These are phyloP conservation scores for Lentinula guzmanii DNA, from an alignment of 768 basidiomycete genomes.

Conservation along the genomic window DNA sequence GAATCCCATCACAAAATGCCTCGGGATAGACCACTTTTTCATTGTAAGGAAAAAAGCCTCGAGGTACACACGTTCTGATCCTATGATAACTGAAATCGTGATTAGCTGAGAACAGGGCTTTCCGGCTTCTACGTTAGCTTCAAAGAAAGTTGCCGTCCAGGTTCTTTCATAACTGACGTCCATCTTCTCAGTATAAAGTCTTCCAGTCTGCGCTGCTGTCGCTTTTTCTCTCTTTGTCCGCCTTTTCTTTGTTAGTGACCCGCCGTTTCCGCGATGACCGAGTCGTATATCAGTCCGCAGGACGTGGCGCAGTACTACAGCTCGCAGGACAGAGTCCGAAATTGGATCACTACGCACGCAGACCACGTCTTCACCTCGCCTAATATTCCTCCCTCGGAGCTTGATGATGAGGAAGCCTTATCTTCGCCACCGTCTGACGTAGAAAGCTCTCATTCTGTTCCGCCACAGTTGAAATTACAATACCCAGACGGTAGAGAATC, in stretches of 20 bases:
- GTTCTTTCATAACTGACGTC: slow-evolving; percentile 1
- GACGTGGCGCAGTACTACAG: slow-evolving; percentile 52
- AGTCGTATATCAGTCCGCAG: slow-evolving; percentile 55
- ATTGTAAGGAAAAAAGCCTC: slow-evolving; percentile 21
- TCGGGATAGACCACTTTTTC: neutral
- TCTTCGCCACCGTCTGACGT: slow-evolving; percentile 41
- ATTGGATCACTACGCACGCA: slow-evolving; percentile 53
- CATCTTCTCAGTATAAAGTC: slow-evolving; percentile 26
- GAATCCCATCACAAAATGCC: neutral
- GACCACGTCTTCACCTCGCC: slow-evolving; percentile 47
- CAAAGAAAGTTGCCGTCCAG: neutral
- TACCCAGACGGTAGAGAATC: slow-evolving; percentile 64
- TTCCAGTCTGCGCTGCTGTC: slow-evolving; percentile 18
- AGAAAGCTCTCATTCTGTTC: slow-evolving; percentile 46
- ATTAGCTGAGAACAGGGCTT: slow-evolving; percentile 15
- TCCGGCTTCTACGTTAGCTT: neutral
- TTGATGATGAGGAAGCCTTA: slow-evolving; percentile 28
- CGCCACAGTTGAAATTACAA: slow-evolving; percentile 68
- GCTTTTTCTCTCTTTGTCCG: slow-evolving; percentile 17
- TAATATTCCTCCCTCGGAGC: slow-evolving; percentile 47
- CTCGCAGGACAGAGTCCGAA: slow-evolving; percentile 54
- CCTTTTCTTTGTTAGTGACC: slow-evolving; percentile 14
- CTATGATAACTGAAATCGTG: slow-evolving; percentile 23
- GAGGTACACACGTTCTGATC: slow-evolving; percentile 47
- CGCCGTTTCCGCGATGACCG: slow-evolving; percentile 42